A percentile compares a stretch with the other conserved stretches of the same genome.
Evolutionary conservation across 164 flowering plant genomes (phyloP).

Genomic region (Tetrastigma voinierianum): DNA sequence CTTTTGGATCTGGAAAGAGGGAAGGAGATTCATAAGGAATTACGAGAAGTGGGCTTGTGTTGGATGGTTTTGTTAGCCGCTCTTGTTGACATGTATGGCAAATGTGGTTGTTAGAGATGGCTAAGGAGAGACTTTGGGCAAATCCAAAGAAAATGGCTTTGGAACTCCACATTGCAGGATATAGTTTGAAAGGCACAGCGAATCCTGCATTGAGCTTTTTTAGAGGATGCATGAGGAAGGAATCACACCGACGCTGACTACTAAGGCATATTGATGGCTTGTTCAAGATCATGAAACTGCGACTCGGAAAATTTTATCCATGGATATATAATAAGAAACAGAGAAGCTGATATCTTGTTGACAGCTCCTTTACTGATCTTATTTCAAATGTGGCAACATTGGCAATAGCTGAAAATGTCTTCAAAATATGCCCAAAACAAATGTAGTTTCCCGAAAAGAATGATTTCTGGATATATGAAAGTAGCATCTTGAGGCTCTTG

Average conservation of each 20-base stretch:
- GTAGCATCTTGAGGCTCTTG: slow-evolving; percentile 56
- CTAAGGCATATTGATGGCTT: slow-evolving; percentile 58
- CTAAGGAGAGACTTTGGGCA: slow-evolving; percentile 54
- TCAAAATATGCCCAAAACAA: slow-evolving; percentile 28
- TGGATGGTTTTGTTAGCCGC: slow-evolving; percentile 53
- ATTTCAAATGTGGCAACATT: slow-evolving; percentile 58
- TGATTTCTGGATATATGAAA: slow-evolving; percentile 69
- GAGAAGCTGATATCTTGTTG: slow-evolving; percentile 37
- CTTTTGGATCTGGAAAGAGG: slow-evolving; percentile 59
- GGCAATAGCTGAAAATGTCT: slow-evolving; percentile 49
- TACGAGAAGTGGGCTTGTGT: slow-evolving; percentile 32
- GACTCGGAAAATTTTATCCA: slow-evolving; percentile 61
- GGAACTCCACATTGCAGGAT: slow-evolving; percentile 65
- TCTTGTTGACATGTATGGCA: slow-evolving; percentile 78
- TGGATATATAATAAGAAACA: slow-evolving; percentile 51
- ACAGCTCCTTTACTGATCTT: slow-evolving; percentile 57
- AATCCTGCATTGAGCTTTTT: slow-evolving; percentile 56
- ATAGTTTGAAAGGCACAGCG: slow-evolving; percentile 42
- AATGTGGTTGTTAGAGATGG: slow-evolving; percentile 63
- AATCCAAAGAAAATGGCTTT: slow-evolving; percentile 44
- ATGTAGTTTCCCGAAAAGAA: slow-evolving; percentile 63
- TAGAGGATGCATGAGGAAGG: slow-evolving; percentile 47
- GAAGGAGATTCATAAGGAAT: slow-evolving; percentile 43
- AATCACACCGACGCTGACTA: slow-evolving; percentile 48
- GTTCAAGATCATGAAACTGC: slow-evolving; percentile 51